phyloP scores from a whole-genome alignment of 345 rosid species.

The Viola odorata region DNA sequence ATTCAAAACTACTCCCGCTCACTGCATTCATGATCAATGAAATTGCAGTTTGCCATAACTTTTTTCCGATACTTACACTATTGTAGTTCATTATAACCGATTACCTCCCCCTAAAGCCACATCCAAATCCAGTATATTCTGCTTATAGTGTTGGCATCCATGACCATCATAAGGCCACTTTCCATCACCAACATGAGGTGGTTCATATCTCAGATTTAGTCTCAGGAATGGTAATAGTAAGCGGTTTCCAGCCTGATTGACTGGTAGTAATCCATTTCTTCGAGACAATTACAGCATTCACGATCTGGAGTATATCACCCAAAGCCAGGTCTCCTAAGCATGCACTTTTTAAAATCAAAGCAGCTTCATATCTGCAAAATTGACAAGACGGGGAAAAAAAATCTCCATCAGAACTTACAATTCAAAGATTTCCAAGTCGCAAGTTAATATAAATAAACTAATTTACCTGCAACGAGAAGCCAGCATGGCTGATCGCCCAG shows the following conservation, averaged over 20 bases:
- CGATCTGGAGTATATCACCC: conserved; percentile 20
- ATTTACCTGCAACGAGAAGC: conserved; percentile 66
- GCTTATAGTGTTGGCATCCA: conserved; percentile 4
- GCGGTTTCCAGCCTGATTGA: conserved; percentile 23
- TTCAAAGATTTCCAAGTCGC: background rate
- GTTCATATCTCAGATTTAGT: conserved; percentile 18
- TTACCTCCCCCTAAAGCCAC: background rate
- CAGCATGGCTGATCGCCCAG: conserved; percentile 46
- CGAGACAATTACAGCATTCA: conserved; percentile 13
- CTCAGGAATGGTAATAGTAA: conserved; percentile 8
- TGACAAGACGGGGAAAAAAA: background rate
- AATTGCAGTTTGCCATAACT: background rate
- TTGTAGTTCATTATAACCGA: too few relatives aligned
- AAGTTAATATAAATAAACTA: background rate
- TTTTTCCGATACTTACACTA: background rate
- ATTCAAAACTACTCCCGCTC: conserved; percentile 1
- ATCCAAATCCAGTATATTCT: conserved; percentile 3
- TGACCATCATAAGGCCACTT: conserved; percentile 17
- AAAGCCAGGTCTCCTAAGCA: conserved; percentile 22
- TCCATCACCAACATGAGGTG: conserved; percentile 13
- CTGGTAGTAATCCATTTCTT: conserved; percentile 22
- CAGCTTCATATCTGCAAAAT: conserved; percentile 24
- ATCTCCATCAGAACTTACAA: background rate
- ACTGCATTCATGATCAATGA: background rate
- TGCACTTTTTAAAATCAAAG: conserved; percentile 18